Evolutionary conservation across 495 filamentous ascomycete species (phyloP), one percentile per base, ranked within the genome.

Genomic region (Evansstolkia leycettana): DNA sequence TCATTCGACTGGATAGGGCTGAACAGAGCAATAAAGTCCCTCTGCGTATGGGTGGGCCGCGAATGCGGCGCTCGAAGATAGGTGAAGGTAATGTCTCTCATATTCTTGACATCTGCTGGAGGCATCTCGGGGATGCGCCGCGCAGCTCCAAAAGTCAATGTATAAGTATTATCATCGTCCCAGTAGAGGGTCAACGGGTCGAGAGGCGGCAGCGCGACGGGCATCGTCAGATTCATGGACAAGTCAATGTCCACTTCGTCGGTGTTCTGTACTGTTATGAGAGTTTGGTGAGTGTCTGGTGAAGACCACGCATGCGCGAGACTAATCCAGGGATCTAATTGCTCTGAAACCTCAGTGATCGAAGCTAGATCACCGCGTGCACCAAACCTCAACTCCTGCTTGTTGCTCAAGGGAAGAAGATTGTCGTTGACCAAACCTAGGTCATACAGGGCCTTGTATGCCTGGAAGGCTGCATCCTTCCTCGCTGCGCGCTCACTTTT

Each of bases 401-500:
- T 56, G 8, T 47, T 37, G 1, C 46, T 53, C 33, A 58, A 20
- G 1, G 90, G 89, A 36, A 94, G 61, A 1, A 95, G 64, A 42
- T 93, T 73, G 28, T 93, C 72, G 33, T 87, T 85, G 14, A 95
- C 56, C 15, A 93, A 59, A 0, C 80, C 78, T 27, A 71, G 76
- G 23, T 72, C 39, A 47, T 86, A 75, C 0, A 98, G 65, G 2
- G 66, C 67, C 17, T 69, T 55, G 48, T 89, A 94, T 9, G 87
- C 83, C 46, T 84, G 70, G 35, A 94, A 90, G 0, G 86, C 83
- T 2, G 84, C 79, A 48, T 95, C 90, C 42, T 79, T 82, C 42
- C 64, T 75, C 4, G 90, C 89, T 33, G 68, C 76, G 26, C 67
- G 74, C 51, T 94, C 84, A 1, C 79, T 81, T 4, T 40, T 50